Conservation (phyloP, 1,284 basidiomycete species). For the Uromyces viciae-fabae region DNA sequence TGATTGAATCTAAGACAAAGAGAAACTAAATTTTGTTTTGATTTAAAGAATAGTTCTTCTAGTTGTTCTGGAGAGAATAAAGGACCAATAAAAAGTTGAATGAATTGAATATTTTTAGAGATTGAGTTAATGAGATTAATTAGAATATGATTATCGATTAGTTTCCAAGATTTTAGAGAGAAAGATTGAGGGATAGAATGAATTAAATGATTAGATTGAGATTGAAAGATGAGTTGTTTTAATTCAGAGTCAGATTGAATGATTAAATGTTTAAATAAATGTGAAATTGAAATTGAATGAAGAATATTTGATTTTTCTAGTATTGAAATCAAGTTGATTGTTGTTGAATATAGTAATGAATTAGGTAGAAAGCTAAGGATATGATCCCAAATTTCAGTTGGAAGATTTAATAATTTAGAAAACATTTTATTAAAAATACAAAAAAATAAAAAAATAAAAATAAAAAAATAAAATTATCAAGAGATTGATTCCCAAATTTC, state of each 20-base stretch:
- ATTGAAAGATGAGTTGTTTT: background rate
- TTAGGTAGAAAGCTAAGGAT: conserved; percentile 13
- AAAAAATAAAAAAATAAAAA: background rate
- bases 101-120: background rate
- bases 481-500: conserved; percentile 35
- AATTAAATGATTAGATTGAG: background rate
- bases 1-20: conserved; percentile 39
- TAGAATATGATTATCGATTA: conserved; percentile 21
- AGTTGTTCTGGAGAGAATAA: conserved; percentile 38
- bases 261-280: conserved; percentile 11
- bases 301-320: background rate
- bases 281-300: background rate
- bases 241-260: background rate
- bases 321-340: background rate
- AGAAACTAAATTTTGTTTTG: background rate
- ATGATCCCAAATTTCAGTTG: conserved; percentile 19
- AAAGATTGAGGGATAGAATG: conserved; percentile 8
- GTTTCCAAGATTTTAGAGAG: conserved; percentile 4
- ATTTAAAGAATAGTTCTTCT: conserved; percentile 24
- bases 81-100: conserved; percentile 29
- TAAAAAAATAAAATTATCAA: background rate
- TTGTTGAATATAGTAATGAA: background rate
- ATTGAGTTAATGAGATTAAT: conserved; percentile 23
- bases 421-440: no score
- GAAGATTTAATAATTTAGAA: no score